Evolutionary conservation across 129 eudicot species (phyloP), one percentile per base, ranked within the genome.

Genomic region (Centrapalus pauciflorus): DNA sequence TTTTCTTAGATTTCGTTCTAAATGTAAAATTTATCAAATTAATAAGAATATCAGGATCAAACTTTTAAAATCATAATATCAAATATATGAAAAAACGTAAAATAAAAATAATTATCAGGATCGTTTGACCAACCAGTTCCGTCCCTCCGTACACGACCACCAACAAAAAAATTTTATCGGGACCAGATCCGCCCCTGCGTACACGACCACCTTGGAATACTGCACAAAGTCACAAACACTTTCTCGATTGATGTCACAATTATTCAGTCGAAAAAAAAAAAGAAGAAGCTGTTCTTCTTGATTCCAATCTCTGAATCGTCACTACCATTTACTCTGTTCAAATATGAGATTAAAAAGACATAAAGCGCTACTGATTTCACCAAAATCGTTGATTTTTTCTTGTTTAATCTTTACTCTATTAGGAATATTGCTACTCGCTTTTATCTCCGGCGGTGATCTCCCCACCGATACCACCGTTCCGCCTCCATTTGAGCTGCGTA

Each of bases 321-420:
- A 14, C 30, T 49, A 41, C 64, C 2, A 16, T 17, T 50, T 60
- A 5, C 12, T 1, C n/a, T 21, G 4, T 41, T 7, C 8, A n/a
- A 23, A 27, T 9, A 66, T 75, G 79, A 66, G 45, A 75, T 58
- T 25, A 48, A 75, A 35, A 74, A 67, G 29, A 24, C 73, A 66
- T 12, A 40, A 46, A 67, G 25, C 32, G 13, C 43, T 13, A 10
- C 11, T 27, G 8, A 57, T 57, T 13, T 66, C 69, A 50, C 71
- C 76, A 61, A 69, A 61, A 69, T 27, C 2, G 28, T 40, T 69
- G 24, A 52, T 76, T 1, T 5, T 61, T 10, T 61, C 25, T 7
- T 76, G 80, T 51, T 41, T 62, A 76, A 24, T 77, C 24, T 69
- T 78, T 38, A 77, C 83, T 32, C 67, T 38, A 51, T 49, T 77